Percentiles rank a stretch among this genome's conserved stretches.
phyloP scores from a whole-genome alignment of 2,329 filamentous ascomycete species.

The Pseudogymnoascus sp. region DNA sequence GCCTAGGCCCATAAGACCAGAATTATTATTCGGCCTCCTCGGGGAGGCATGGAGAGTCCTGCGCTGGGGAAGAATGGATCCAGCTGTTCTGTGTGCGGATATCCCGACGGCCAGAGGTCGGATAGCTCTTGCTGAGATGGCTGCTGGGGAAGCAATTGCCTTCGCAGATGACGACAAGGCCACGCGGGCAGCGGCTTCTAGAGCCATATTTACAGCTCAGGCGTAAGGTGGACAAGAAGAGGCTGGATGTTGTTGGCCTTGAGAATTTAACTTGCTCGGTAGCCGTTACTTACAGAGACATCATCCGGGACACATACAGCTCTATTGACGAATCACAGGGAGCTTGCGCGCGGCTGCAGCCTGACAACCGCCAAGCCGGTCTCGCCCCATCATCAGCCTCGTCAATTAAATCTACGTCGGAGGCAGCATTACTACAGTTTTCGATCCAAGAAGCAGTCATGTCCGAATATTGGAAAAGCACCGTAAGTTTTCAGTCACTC shows the following conservation, averaged over 20 bases:
- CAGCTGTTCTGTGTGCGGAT: not conserved
- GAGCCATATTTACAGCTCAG: slow-evolving; percentile 8
- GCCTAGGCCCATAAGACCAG: slow-evolving; percentile 24
- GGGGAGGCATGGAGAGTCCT: slow-evolving; percentile 24
- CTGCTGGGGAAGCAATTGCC: slow-evolving; percentile 14
- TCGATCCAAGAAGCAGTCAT: slow-evolving; percentile 40
- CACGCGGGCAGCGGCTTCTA: slow-evolving; percentile 18
- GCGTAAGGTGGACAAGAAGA: not conserved
- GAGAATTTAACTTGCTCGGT: not conserved
- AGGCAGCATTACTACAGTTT: not conserved
- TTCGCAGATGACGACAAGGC: slow-evolving; percentile 20
- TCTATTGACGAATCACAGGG: not conserved
- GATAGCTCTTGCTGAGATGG: slow-evolving; percentile 17
- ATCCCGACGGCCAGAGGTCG: slow-evolving; percentile 19
- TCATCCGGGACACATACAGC: not conserved
- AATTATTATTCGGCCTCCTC: slow-evolving; percentile 22
- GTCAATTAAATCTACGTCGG: not conserved
- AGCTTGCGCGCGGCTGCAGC: slow-evolving; percentile 6
- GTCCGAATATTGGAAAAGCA: slow-evolving; percentile 99
- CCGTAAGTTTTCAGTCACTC: slow-evolving; percentile 38
- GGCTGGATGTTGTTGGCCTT: slow-evolving; percentile 1
- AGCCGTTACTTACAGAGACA: not conserved
- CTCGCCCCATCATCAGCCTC: slow-evolving; percentile 3
- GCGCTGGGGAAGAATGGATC: slow-evolving; percentile 17
- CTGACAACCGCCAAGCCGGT: not conserved